Evolutionary conservation across 1,284 basidiomycete genomes (phyloP).

Genomic region (Cystobasidiaceae sp.): DNA sequence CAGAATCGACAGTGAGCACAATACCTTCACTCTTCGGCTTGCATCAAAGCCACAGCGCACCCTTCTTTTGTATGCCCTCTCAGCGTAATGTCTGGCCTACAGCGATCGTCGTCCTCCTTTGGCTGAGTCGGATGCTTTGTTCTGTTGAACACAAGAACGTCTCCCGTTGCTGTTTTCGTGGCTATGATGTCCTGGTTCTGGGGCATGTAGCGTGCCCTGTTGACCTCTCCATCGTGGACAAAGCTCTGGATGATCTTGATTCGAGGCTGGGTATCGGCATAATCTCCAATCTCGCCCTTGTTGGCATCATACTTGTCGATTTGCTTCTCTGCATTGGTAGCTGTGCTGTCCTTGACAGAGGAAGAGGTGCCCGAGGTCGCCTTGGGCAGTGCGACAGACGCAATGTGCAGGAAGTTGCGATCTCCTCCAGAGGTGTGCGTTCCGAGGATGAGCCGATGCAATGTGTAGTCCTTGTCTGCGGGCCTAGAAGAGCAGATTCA

Average conservation of each 20-base stretch:
- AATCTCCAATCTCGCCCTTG: conserved; percentile 74
- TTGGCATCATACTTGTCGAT: conserved; percentile 53
- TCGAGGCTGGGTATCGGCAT: conserved; percentile 71
- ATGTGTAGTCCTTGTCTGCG: conserved; percentile 80
- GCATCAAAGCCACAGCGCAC: conserved; percentile 51
- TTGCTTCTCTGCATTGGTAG: conserved; percentile 50
- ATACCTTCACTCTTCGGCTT: background rate
- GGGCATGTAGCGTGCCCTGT: conserved; percentile 96
- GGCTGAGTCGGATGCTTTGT: conserved; percentile 95
- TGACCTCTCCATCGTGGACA: conserved; percentile 94
- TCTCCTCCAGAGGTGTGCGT: conserved; percentile 96
- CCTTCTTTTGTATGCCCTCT: conserved; percentile 90
- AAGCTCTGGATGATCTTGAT: conserved; percentile 90
- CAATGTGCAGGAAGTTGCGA: conserved; percentile 94
- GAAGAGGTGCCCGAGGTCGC: conserved; percentile 24
- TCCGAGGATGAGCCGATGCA: conserved; percentile 88
- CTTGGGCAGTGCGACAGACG: conserved; percentile 86
- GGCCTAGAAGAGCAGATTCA: conserved; percentile 54
- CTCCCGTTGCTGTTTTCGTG: conserved; percentile 84
- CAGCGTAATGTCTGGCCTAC: conserved; percentile 84
- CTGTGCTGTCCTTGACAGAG: conserved; percentile 29
- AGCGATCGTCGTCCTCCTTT: conserved; percentile 67
- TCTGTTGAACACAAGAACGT: conserved; percentile 89
- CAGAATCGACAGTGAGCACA: background rate
- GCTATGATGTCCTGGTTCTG: conserved; percentile 97